Percentiles rank a stretch among this genome's conserved stretches.
Evolutionary conservation across 2,329 filamentous ascomycete species (phyloP).

Genomic region (Phyllosticta citriasiana): DNA sequence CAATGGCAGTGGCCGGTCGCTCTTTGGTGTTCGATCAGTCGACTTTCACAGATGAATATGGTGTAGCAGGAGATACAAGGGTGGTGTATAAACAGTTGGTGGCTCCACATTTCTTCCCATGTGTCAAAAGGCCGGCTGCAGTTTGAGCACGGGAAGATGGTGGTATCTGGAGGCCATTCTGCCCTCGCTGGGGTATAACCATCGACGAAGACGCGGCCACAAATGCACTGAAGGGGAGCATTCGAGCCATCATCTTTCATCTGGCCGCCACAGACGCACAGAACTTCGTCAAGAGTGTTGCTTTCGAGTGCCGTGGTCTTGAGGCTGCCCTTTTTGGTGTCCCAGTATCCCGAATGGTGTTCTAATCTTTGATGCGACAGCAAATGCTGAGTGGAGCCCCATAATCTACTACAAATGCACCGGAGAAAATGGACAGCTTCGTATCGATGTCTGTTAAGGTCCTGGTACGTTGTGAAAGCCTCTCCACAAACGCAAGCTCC

Average conservation of each 20-base stretch:
- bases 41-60: constrained; percentile 6
- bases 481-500: constrained; percentile 9
- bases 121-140: constrained; percentile 2
- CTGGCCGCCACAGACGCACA: constrained; percentile 5
- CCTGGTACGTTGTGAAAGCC: constrained; percentile 3
- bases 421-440: constrained; percentile 3
- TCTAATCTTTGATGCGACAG: constrained; percentile 9
- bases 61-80: constrained; percentile 10
- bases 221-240: background rate
- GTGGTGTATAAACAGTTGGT: constrained; percentile 9
- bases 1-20: constrained; percentile 7
- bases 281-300: constrained; percentile 5
- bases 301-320: constrained; percentile 3
- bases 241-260: background rate
- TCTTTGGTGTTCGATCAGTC: constrained; percentile 4
- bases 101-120: constrained; percentile 10
- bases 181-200: constrained; percentile 2
- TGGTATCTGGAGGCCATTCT: background rate
- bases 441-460: constrained; percentile 6
- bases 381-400: constrained; percentile 6
- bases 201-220: constrained; percentile 4
- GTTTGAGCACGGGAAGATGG: constrained; percentile 1
- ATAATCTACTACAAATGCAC: constrained; percentile 4
- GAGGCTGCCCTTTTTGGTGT: constrained; percentile 5
- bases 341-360: constrained; percentile 2